A percentile compares a stretch with the other conserved stretches of the same genome.
Evolutionary conservation across 2,329 filamentous ascomycete species (phyloP).

Genomic region (Pseudogymnoascus sp.): DNA sequence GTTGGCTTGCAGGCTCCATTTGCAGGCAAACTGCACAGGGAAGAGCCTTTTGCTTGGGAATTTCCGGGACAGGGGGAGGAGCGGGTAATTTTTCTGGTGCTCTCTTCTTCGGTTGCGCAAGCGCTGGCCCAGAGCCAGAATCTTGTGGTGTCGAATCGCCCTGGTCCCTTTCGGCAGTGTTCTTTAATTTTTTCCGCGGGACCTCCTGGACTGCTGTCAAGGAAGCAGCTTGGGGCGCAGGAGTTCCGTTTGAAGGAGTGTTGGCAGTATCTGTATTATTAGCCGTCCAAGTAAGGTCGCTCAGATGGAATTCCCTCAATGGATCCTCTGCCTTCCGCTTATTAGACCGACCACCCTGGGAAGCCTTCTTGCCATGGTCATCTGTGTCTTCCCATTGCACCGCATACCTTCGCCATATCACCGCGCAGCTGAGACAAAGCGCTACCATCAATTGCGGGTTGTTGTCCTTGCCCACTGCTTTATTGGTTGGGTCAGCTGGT

Average conservation of each 20-base stretch:
- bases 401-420: conserved; percentile 91
- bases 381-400: conserved; percentile 94
- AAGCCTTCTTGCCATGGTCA: conserved; percentile 81
- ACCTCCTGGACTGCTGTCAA: conserved; percentile 39
- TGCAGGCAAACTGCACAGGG: conserved; percentile 81
- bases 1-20: conserved; percentile 60
- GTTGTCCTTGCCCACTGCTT: conserved; percentile 64
- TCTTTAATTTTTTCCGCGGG: conserved; percentile 59
- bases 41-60: conserved; percentile 23
- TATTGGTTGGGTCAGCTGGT: conserved; percentile 53
- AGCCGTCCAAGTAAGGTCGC: conserved; percentile 50
- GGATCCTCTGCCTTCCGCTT: conserved; percentile 91
- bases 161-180: conserved; percentile 39
- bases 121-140: conserved; percentile 22
- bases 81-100: conserved; percentile 42
- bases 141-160: conserved; percentile 40
- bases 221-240: conserved; percentile 18
- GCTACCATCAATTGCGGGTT: conserved; percentile 66
- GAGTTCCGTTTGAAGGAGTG: conserved; percentile 19
- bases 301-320: conserved; percentile 44
- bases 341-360: conserved; percentile 72
- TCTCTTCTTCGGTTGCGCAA: conserved; percentile 40
- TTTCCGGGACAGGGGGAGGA: not conserved
- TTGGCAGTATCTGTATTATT: conserved; percentile 19
- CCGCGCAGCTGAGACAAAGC: conserved; percentile 81